Percentiles rank a stretch among this genome's conserved stretches.
These are phyloP conservation scores for Vigna mungo DNA, from an alignment of 306 rosid genomes.

Conservation along the genomic window DNA sequence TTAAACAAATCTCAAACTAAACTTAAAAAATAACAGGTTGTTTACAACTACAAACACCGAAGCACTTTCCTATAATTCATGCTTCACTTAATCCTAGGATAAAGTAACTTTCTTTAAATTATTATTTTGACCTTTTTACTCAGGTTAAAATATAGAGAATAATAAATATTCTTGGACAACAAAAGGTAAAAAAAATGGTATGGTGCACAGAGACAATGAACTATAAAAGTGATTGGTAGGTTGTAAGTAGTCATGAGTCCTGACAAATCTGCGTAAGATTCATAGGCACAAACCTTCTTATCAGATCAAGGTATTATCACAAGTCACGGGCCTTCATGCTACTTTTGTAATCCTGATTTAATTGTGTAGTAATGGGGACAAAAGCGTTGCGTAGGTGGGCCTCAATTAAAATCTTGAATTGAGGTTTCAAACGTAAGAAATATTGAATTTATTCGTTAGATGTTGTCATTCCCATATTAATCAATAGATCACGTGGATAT, in stretches of 20 bases:
- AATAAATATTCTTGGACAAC: background rate
- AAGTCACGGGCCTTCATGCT: background rate
- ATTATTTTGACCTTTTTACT: too few relatives aligned
- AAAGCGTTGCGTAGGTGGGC: too few relatives aligned
- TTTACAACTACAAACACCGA: too few relatives aligned
- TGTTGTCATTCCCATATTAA: background rate
- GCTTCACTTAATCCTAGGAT: too few relatives aligned
- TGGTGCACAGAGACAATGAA: background rate
- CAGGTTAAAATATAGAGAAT: background rate
- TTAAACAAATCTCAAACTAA: too few relatives aligned
- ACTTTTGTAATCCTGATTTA: background rate
- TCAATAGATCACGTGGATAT: background rate
- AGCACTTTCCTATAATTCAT: too few relatives aligned
- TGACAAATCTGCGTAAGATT: background rate
- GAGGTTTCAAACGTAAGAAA: background rate
- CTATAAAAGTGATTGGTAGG: background rate
- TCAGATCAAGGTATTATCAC: background rate
- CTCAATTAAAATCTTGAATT: background rate
- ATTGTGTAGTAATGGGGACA: background rate
- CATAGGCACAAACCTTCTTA: background rate
- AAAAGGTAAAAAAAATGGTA: background rate
- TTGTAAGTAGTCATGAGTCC: background rate
- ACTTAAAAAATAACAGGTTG: too few relatives aligned
- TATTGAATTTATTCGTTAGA: background rate
- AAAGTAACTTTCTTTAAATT: too few relatives aligned